These are phyloP conservation scores for Rhodosporidiobolus sp. DNA, from an alignment of 768 basidiomycete species.

Conservation along the genomic window DNA sequence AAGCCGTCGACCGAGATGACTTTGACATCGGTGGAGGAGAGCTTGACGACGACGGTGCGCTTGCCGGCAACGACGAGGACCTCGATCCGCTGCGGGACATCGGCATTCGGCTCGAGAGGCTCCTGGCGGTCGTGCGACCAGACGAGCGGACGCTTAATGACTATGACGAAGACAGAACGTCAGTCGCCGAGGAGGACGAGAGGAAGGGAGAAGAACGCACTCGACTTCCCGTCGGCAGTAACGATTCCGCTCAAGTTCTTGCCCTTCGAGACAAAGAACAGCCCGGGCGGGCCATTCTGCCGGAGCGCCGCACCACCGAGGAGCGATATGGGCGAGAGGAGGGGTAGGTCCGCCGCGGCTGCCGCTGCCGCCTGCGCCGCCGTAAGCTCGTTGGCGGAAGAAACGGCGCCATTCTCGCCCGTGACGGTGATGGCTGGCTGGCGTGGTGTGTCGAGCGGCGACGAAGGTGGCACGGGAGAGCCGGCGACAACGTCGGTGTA, in stretches of 20 bases:
- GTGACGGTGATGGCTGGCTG: conserved; percentile 19
- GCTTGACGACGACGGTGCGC: conserved; percentile 30
- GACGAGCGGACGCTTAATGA: conserved; percentile 39
- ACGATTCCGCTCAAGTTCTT: conserved; percentile 31
- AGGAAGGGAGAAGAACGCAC: background rate
- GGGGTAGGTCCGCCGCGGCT: conserved; percentile 4
- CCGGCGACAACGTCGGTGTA: conserved; percentile 63
- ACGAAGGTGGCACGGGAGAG: background rate
- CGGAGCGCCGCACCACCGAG: conserved; percentile 39
- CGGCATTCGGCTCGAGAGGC: background rate
- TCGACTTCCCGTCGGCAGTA: conserved; percentile 20
- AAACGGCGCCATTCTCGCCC: background rate
- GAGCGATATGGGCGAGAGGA: conserved; percentile 43
- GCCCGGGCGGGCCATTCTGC: conserved; percentile 38
- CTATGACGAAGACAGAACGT: conserved; percentile 3
- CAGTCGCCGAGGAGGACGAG: background rate
- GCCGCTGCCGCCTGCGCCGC: background rate
- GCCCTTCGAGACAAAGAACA: conserved; percentile 43
- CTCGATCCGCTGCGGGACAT: conserved; percentile 24
- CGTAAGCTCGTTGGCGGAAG: background rate
- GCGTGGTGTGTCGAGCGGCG: background rate
- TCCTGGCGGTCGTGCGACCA: conserved; percentile 27
- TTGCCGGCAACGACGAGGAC: conserved; percentile 26
- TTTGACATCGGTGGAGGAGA: conserved; percentile 11
- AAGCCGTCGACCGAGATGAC: conserved; percentile 24